Percentiles rank a stretch among this genome's conserved stretches.
Conservation (phyloP, 768 basidiomycete genomes). For the Xerocomus potaroensis region DNA sequence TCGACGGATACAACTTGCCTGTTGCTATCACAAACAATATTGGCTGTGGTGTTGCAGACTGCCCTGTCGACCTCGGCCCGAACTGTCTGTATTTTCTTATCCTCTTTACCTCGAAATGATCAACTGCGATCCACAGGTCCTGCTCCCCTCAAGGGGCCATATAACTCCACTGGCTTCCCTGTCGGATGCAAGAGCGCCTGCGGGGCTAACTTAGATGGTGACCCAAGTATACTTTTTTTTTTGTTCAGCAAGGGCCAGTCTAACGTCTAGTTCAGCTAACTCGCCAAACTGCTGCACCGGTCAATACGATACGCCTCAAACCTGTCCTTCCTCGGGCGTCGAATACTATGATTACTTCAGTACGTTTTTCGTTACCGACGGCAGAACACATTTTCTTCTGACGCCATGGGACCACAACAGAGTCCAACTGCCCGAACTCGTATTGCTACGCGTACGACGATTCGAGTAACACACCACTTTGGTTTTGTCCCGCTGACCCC, state of each 20-base stretch:
- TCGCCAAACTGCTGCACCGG: conserved; percentile 67
- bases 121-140: conserved; percentile 38
- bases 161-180: conserved; percentile 47
- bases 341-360: conserved; percentile 45
- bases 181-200: conserved; percentile 65
- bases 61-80: conserved; percentile 57
- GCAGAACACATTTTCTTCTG: neutral
- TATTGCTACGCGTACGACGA: conserved; percentile 55
- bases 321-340: conserved; percentile 50
- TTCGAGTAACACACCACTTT: conserved; percentile 40
- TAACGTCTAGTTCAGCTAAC: conserved; percentile 36
- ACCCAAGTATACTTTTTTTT: conserved; percentile 24
- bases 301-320: conserved; percentile 43
- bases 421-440: conserved; percentile 40
- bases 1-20: conserved; percentile 65
- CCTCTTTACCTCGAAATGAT: neutral
- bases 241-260: neutral
- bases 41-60: conserved; percentile 52
- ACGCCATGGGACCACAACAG: conserved; percentile 20
- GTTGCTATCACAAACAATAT: conserved; percentile 51
- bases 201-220: conserved; percentile 33
- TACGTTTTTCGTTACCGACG: conserved; percentile 13
- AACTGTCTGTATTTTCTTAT: conserved; percentile 40
- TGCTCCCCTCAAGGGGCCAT: conserved; percentile 46
- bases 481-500: conserved; percentile 36